Conservation (phyloP, 129 eudicot genomes). For the Silybum marianum region DNA sequence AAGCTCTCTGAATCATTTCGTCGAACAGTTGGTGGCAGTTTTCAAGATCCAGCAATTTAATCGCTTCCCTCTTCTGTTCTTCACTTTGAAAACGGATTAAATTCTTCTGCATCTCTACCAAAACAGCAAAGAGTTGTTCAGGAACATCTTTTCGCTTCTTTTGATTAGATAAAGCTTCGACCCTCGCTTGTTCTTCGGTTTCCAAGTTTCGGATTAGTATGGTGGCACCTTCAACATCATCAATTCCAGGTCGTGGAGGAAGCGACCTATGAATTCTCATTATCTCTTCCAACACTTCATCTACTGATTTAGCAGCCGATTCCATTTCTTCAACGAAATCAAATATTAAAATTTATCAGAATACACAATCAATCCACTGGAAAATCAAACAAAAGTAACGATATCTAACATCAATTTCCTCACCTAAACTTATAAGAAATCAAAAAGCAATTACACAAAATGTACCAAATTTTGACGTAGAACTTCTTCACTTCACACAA, state of each 20-base stretch:
- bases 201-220: constrained; percentile 65
- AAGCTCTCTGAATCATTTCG: constrained; percentile 93
- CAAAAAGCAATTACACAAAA: constrained; percentile 11
- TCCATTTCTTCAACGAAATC: constrained; percentile 45
- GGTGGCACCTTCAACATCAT: constrained; percentile 80
- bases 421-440: neutral
- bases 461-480: constrained; percentile 9
- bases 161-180: constrained; percentile 58
- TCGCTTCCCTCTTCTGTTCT: constrained; percentile 73
- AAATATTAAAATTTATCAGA: neutral
- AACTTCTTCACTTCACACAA: constrained; percentile 8
- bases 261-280: constrained; percentile 73
- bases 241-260: constrained; percentile 75
- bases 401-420: neutral
- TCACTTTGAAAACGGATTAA: constrained; percentile 58
- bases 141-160: constrained; percentile 59
- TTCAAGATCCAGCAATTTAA: constrained; percentile 75
- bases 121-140: constrained; percentile 58
- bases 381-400: neutral
- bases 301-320: constrained; percentile 52
- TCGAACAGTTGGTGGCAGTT: constrained; percentile 59
- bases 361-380: neutral
- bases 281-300: constrained; percentile 72
- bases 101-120: constrained; percentile 68
- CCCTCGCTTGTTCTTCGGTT: constrained; percentile 52